A percentile compares a stretch with the other conserved stretches of the same genome.
Evolutionary conservation across 2,329 filamentous ascomycete species (phyloP).

Genomic region (Sclerotinia minor): DNA sequence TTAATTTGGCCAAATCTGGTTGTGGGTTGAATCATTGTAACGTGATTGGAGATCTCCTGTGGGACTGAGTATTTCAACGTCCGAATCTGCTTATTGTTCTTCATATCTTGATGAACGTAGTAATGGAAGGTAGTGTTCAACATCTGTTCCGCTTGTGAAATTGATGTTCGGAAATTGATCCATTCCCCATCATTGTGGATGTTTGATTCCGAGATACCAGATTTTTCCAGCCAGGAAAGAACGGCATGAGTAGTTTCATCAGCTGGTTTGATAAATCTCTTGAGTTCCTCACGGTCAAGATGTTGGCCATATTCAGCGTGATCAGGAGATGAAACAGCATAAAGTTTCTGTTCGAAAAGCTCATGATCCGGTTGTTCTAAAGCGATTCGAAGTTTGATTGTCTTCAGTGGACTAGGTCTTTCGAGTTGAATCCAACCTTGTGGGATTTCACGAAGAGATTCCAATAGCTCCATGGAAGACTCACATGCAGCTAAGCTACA

Average conservation of each 20-base stretch:
- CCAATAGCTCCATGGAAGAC: constrained; percentile 30
- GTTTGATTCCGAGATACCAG: constrained; percentile 48
- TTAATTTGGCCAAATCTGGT: constrained; percentile 51
- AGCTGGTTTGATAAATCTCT: constrained; percentile 53
- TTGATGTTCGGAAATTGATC: constrained; percentile 42
- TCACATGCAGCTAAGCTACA: constrained; percentile 24
- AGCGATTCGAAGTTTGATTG: constrained; percentile 33
- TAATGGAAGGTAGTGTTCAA: constrained; percentile 44
- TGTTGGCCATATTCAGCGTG: constrained; percentile 56
- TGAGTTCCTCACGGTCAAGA: constrained; percentile 52
- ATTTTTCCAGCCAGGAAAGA: constrained; percentile 55
- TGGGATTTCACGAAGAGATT: constrained; percentile 31
- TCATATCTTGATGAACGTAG: constrained; percentile 41
- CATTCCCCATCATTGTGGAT: constrained; percentile 57
- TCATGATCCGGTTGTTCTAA: constrained; percentile 49
- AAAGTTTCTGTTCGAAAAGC: constrained; percentile 46
- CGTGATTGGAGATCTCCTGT: constrained; percentile 40
- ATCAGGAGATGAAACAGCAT: constrained; percentile 47
- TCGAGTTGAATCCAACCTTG: constrained; percentile 34
- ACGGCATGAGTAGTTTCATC: constrained; percentile 53
- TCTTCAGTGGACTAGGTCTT: constrained; percentile 29
- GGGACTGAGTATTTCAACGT: constrained; percentile 49
- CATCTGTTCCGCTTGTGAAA: constrained; percentile 39
- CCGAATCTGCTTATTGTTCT: constrained; percentile 50
- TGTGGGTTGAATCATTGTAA: constrained; percentile 47